Percentiles rank a stretch among this genome's conserved stretches.
These are phyloP conservation scores for Pseudogymnoascus destructans DNA, from an alignment of 2,329 filamentous ascomycete genomes.

Conservation along the genomic window DNA sequence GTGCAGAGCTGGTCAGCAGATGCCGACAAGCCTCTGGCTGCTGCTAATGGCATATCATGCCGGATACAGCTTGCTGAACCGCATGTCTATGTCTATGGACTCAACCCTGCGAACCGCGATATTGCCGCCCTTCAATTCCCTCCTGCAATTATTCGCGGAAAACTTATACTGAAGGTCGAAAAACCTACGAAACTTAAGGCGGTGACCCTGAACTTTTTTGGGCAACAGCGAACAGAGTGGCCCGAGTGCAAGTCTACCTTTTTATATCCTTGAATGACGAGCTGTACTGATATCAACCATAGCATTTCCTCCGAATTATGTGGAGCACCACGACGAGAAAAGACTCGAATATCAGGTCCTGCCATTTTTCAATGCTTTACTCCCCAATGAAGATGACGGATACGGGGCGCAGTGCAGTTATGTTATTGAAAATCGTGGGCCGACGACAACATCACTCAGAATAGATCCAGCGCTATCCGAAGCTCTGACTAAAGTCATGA, in stretches of 20 bases:
- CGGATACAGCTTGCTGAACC: slow-evolving; percentile 66
- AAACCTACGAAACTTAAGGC: slow-evolving; percentile 92
- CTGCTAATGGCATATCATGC: slow-evolving; percentile 61
- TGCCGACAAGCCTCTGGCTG: slow-evolving; percentile 53
- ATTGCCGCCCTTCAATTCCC: slow-evolving; percentile 18
- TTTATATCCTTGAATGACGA: neutral
- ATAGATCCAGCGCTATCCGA: neutral
- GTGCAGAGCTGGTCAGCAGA: slow-evolving; percentile 36
- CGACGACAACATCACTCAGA: slow-evolving; percentile 20
- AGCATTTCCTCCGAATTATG: slow-evolving; percentile 78
- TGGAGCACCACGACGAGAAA: slow-evolving; percentile 71
- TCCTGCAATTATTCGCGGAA: slow-evolving; percentile 76
- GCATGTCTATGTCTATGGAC: slow-evolving; percentile 67
- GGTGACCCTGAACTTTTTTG: slow-evolving; percentile 73
- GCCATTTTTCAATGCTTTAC: slow-evolving; percentile 79
- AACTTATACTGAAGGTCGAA: slow-evolving; percentile 64
- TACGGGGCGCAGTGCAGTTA: slow-evolving; percentile 53
- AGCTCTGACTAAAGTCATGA: neutral
- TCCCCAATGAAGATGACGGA: slow-evolving; percentile 43
- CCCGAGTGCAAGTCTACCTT: slow-evolving; percentile 58
- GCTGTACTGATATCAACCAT: slow-evolving; percentile 1
- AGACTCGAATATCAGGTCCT: slow-evolving; percentile 77
- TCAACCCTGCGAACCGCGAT: slow-evolving; percentile 53
- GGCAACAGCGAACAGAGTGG: slow-evolving; percentile 84
- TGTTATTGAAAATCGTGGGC: slow-evolving; percentile 24